Evolutionary conservation across 1,284 basidiomycete genomes (phyloP), one percentile per base, ranked within the genome.

Genomic region (Sphaerobolus stellatus): DNA sequence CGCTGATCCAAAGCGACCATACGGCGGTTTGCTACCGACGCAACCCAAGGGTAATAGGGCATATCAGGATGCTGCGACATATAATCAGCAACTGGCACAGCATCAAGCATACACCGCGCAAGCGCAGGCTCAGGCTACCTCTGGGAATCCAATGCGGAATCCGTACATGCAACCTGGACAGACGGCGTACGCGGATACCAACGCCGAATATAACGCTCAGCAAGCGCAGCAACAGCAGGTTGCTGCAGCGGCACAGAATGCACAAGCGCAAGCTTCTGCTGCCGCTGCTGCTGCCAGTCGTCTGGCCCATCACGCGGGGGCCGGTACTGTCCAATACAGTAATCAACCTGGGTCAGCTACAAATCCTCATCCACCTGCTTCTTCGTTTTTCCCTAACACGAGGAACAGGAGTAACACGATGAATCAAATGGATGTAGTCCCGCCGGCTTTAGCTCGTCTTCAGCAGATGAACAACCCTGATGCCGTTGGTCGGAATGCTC

Each of bases 81-180:
- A 98, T 75, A 94, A 94, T 63, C 94, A 97, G 61, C 95, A 96
- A 66, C 80, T 97, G 44, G 88, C 86, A 2, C 93, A 96, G 68
- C 96, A 98, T 66, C 95, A 98, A 71, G 89, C 86, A 18, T 94
- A 93, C 69, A 94, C 90, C 5, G 89, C 92, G 3, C 92, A 93
- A 61, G 84, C 85, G 25, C 84, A 87, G 60, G 83, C 81, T 0
- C 80, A 83, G 2, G 77, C 80, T 1, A 84, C 88, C 24, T 83
- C 85, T 13, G 83, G 75, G 43, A 80, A 80, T 60, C 77, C 83
- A 8, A 86, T 81, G 67, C 77, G 88, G 30, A 90, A 90, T 65
- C 88, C 88, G 4, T 90, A 90, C 62, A 79, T 89, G 46, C 72
- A 76, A 14, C 75, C 72, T 68, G 63, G 53, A 56, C 66, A 59